These are phyloP conservation scores for Verbascum thapsus DNA, from an alignment of 257 asterid genomes.

Conservation along the genomic window DNA sequence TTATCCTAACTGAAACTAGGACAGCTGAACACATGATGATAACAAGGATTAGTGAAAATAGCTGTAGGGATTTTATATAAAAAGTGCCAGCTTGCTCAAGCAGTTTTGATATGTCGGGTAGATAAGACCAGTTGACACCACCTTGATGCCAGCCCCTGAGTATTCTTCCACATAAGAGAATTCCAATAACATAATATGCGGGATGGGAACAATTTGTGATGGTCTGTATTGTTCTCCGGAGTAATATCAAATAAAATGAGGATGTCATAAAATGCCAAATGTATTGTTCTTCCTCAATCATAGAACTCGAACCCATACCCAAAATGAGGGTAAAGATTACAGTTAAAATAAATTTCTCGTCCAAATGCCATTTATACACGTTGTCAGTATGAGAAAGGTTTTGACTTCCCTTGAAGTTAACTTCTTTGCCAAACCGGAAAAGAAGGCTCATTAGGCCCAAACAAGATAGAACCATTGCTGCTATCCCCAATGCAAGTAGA, in stretches of 20 bases:
- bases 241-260: slow-evolving; percentile 63
- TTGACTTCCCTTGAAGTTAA: slow-evolving; percentile 30
- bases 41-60: slow-evolving; percentile 53
- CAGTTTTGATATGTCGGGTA: slow-evolving; percentile 80
- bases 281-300: slow-evolving; percentile 94
- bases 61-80: slow-evolving; percentile 55
- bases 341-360: slow-evolving; percentile 48
- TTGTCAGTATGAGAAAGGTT: slow-evolving; percentile 27
- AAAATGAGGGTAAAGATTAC: slow-evolving; percentile 48
- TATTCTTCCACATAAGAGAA: slow-evolving; percentile 72
- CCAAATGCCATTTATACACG: slow-evolving; percentile 55
- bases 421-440: slow-evolving; percentile 43
- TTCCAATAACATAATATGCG: slow-evolving; percentile 38
- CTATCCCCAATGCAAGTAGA: slow-evolving; percentile 62
- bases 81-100: slow-evolving; percentile 60
- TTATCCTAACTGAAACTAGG: slow-evolving; percentile 39
- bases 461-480: slow-evolving; percentile 72
- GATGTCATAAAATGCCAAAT: slow-evolving; percentile 81
- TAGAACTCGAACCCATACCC: slow-evolving; percentile 96
- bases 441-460: slow-evolving; percentile 54
- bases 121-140: slow-evolving; percentile 92
- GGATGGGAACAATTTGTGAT: slow-evolving; percentile 28
- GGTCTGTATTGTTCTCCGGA: slow-evolving; percentile 59
- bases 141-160: slow-evolving; percentile 98
- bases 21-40: slow-evolving; percentile 40